Evolutionary conservation across 352 stramenopile genomes (phyloP), one percentile per base, ranked within the genome.

Genomic region (Phytopythium ostracodes): DNA sequence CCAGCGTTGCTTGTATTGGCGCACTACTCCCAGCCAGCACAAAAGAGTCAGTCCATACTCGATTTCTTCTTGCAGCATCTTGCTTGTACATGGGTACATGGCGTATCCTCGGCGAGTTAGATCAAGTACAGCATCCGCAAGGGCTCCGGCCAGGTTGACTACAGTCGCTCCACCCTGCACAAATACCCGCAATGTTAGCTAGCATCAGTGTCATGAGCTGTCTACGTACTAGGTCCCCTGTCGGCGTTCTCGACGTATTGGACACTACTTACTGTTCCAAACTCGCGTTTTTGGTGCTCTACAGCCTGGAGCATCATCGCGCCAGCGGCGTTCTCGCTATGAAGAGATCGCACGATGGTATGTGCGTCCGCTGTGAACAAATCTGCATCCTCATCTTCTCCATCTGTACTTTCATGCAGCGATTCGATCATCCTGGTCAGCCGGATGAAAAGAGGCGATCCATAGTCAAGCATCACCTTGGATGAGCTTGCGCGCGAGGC

Each of bases 251-350:
- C n/a, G n/a, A 24, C 40, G 2, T 46, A 6, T n/a, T n/a, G n/a
- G 18, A 2, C 18, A 22, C 5, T 49, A 25, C 54, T 24, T 36
- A 60, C 54, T 18, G 22, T 22, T 8, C 36, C 54, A 20, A 60
- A 60, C 24, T 49, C 54, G 25, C 29, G 54, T 0, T 36, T 40
- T 11, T 60, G 54, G 11, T 11, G 35, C 0, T 60, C 38, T 17
- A 51, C 22, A 10, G 54, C 2, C 25, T 47, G 35, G 2, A 60
- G 38, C 12, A 60, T 17, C 15, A 60, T 51, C 17, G 54, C 54
- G 10, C 54, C 54, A 4, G 54, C 54, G 1, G 54, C 54, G 25
- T 60, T 60, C 15, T 60, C 54, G 40, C 54, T 60, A 8, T 60
- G 22, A 6, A 60, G 40, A 12, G 54, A 35, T 5, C 54, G 54